Percentiles rank a stretch among this genome's conserved stretches.
phyloP scores from a whole-genome alignment of 805 yeast genomes.

The Saturnispora halmiae region DNA sequence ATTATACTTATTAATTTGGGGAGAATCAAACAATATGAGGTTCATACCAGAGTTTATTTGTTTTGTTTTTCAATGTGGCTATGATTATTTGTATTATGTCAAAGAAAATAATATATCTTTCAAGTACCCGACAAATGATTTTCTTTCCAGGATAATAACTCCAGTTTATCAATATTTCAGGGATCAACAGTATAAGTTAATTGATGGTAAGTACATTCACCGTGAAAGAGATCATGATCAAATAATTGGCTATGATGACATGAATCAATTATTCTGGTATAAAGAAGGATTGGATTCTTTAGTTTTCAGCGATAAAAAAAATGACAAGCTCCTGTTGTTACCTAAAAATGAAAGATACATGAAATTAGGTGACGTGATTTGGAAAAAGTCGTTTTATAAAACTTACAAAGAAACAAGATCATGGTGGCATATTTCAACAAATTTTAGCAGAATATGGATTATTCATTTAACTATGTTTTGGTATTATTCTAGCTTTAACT shows the following conservation, averaged over 20 bases:
- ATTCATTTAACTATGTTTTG: conserved; percentile 43
- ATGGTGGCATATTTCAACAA: conserved; percentile 42
- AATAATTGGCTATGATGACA: conserved; percentile 49
- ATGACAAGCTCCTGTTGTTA: conserved; percentile 24
- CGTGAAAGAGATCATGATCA: conserved; percentile 62
- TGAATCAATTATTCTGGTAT: conserved; percentile 46
- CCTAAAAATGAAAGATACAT: conserved; percentile 28
- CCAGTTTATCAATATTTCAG: conserved; percentile 52
- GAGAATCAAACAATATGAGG: conserved; percentile 62
- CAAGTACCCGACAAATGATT: conserved; percentile 21
- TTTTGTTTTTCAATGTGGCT: conserved; percentile 48
- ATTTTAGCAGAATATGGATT: conserved; percentile 46
- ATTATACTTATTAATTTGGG: conserved; percentile 59
- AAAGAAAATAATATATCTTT: conserved; percentile 19
- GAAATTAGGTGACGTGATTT: conserved; percentile 28
- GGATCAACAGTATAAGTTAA: conserved; percentile 54
- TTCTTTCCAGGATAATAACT: conserved; percentile 33
- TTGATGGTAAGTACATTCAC: conserved; percentile 39
- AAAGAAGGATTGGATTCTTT: conserved; percentile 30
- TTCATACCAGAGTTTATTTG: conserved; percentile 44
- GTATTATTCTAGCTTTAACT: conserved; percentile 43
- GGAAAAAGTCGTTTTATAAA: conserved; percentile 36
- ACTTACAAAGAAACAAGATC: conserved; percentile 41
- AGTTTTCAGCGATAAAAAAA: conserved; percentile 25
- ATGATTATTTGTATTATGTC: conserved; percentile 36